phyloP scores from a whole-genome alignment of 192 early-diverging fungal genomes.

The Anaeromyces robustus region DNA sequence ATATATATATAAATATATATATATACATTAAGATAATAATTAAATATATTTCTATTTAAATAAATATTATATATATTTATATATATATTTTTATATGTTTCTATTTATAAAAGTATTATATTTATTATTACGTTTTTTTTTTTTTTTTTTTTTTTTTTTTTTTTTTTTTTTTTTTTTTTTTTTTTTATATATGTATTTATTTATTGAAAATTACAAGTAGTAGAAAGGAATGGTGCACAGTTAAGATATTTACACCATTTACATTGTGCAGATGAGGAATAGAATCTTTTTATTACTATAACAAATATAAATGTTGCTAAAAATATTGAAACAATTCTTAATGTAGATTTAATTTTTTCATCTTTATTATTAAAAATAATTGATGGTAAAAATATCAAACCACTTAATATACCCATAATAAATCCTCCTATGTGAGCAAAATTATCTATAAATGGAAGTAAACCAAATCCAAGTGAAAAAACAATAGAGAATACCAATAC shows the following conservation, averaged over 20 bases:
- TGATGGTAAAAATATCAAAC: constrained; percentile 54
- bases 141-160: too few species aligned
- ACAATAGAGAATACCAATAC: constrained; percentile 45
- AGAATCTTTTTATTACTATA: not conserved
- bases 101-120: too few species aligned
- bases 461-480: constrained; percentile 52
- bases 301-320: not conserved
- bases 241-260: not conserved
- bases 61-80: too few species aligned
- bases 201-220: too few species aligned
- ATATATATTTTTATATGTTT: too few species aligned
- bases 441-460: constrained; percentile 66
- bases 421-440: constrained; percentile 78
- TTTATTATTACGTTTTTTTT: too few species aligned
- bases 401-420: constrained; percentile 42
- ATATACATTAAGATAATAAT: too few species aligned
- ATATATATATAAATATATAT: too few species aligned
- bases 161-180: too few species aligned
- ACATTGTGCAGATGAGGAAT: not conserved
- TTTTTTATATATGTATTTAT: too few species aligned
- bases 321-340: constrained; percentile 18
- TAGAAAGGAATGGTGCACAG: not conserved
- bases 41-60: too few species aligned
- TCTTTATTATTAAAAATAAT: constrained; percentile 24
- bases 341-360: constrained; percentile 9